A percentile compares a stretch with the other conserved stretches of the same genome.
Evolutionary conservation across 2,329 filamentous ascomycete species (phyloP).

Genomic region (Alternaria triticina): DNA sequence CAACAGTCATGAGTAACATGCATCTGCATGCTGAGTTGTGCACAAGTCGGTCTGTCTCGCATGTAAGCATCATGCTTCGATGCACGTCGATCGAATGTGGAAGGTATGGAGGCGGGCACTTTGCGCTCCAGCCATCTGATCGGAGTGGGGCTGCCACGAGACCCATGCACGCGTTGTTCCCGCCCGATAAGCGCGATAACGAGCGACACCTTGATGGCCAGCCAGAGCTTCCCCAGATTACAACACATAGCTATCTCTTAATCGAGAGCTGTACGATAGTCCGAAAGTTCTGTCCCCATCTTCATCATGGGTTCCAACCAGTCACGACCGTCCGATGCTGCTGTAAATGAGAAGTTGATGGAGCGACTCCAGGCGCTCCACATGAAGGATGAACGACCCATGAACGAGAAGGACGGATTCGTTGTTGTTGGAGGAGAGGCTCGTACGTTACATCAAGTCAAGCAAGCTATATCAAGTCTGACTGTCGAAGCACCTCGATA

Average conservation of each 20-base stretch:
- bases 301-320: constrained; percentile 43
- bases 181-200: constrained; percentile 27
- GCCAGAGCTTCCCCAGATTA: constrained; percentile 3
- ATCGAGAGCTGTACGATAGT: not conserved
- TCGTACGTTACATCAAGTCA: constrained; percentile 25
- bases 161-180: constrained; percentile 21
- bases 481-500: constrained; percentile 30
- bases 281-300: not conserved
- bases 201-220: constrained; percentile 20
- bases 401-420: constrained; percentile 60
- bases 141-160: constrained; percentile 20
- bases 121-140: constrained; percentile 12
- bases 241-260: not conserved
- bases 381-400: constrained; percentile 49
- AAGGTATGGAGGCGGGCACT: constrained; percentile 2
- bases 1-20: not conserved
- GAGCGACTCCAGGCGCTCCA: constrained; percentile 55
- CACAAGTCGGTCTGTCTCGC: not conserved
- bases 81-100: not conserved
- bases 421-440: constrained; percentile 59
- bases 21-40: not conserved
- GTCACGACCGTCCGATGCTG: constrained; percentile 43
- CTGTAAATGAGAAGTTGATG: constrained; percentile 48
- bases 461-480: not conserved
- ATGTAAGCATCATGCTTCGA: not conserved